Base-by-base conservation (phyloP, 1,284 basidiomycete genomes). In the Trichosporon sp. region DNA sequence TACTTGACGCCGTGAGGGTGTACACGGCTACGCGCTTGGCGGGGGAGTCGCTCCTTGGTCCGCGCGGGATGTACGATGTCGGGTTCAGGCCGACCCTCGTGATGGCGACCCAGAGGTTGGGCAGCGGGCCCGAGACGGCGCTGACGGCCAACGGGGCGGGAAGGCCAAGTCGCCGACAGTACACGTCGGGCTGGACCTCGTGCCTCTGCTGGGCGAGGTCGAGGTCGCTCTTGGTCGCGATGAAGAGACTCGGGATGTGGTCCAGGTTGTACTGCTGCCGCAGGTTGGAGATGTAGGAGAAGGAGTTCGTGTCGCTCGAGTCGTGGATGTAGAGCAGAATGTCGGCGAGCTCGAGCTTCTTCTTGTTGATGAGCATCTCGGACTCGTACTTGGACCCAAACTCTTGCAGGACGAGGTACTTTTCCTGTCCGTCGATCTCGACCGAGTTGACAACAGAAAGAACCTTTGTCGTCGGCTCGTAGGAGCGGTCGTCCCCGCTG, bases 161-260 rank as follows among this genome's bases (percentile, higher is more conserved):
- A 16, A 98, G 86, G 14, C 90, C 89, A 68, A 96, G 84, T 71
- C 93, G 88, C 78, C 94, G 87, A 81, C 93, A 95, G 84, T 99
- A 99, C 12, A 96, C 93, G 80, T 98, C 96, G 51, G 96, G 96
- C 83, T 99, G 96, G 14, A 98, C 96, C 86, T 98, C 96, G 82
- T 98, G 96, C 79, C 96, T 88, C 91, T 96, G 94, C 78, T 95
- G 89, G 16, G 96, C 96, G 61, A 98, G 90, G 84, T 99, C 96
- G 46, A 98, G 88, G 82, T 99, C 96, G 7, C 94, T 95, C 85
- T 99, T 99, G 40, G 96, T 99, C 12, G 97, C 96, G n/a, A 99
- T 94, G 81, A 98, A 98, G 32, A 98, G 86, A 32, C 92, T 93
- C 10, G 96, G 96, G 81, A 97, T 92, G 81, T 94, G 91, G 82